These are phyloP conservation scores for Colletotrichum lentis DNA, from an alignment of 2,329 filamentous ascomycete genomes.

Conservation along the genomic window DNA sequence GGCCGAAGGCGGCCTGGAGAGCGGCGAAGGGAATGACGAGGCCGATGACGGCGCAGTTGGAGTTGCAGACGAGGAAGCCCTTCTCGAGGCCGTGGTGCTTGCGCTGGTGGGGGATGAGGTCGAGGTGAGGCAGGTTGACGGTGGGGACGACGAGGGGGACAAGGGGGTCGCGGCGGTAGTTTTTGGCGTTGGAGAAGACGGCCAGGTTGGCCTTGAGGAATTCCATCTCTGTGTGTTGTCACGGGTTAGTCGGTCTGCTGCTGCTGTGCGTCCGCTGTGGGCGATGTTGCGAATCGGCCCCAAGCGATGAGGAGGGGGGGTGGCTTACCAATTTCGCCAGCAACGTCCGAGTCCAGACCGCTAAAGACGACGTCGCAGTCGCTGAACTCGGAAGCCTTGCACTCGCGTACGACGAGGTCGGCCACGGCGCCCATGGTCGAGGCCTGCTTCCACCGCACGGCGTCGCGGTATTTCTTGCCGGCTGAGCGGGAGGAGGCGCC, in stretches of 20 bases:
- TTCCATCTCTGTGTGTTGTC: slow-evolving; percentile 74
- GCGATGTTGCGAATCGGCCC: not conserved
- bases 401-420: slow-evolving; percentile 85
- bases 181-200: slow-evolving; percentile 98
- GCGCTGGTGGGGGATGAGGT: slow-evolving; percentile 88
- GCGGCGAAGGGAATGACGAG: slow-evolving; percentile 95
- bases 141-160: slow-evolving; percentile 95
- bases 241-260: slow-evolving; percentile 18
- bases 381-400: slow-evolving; percentile 79
- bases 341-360: slow-evolving; percentile 90
- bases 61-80: slow-evolving; percentile 97
- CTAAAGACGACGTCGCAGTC: slow-evolving; percentile 96
- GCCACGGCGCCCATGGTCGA: slow-evolving; percentile 81
- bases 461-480: slow-evolving; percentile 94
- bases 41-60: slow-evolving; percentile 96
- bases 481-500: slow-evolving; percentile 89
- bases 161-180: slow-evolving; percentile 88
- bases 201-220: slow-evolving; percentile 88
- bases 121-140: slow-evolving; percentile 88
- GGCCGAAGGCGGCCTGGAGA: slow-evolving; percentile 84
- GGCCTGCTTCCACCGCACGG: slow-evolving; percentile 93
- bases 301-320: not conserved
- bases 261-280: not conserved
- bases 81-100: slow-evolving; percentile 75
- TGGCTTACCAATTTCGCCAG: slow-evolving; percentile 82